Evolutionary conservation across 805 yeast species (phyloP), one percentile per base, ranked within the genome.

Genomic region (Clavispora santaluciae): DNA sequence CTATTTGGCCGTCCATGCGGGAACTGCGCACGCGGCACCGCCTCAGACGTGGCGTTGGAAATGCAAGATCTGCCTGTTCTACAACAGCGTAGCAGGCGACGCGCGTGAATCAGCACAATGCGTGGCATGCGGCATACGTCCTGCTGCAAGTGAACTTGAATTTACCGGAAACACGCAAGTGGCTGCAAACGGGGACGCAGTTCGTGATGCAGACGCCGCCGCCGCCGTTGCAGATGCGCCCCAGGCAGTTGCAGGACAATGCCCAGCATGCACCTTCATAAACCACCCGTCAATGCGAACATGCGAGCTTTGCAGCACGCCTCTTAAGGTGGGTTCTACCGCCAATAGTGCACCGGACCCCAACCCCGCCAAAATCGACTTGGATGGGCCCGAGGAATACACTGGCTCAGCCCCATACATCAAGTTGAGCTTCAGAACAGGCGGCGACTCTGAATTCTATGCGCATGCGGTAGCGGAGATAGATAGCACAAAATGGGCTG

Each of bases 261-360:
- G 83, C 44, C 71, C 74, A 0, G 63, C 59, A 36, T 86, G 95
- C 51, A 86, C 98, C 0, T 91, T 89, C 54, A 64, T 78, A 10
- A 93, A 91, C 57, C 96, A 90, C 59, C 85, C 89, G 0, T 78
- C 86, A 2, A 68, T 91, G 70, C 61, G 70, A 26, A 72, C 70
- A 46, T 91, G 99, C 61, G 99, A 91, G 60, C 74, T 93, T 56
- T 91, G 98, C 64, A 96, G 96, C 0, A 68, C 82, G 2, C 43
- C 47, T 8, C 42, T 48, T 18, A 42, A 43, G 21, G 36, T 36
- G 36, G 41, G 43, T 1, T 33, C 49, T 6, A 29, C 26, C 5
- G 34, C 39, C 5, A 12, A 16, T 29, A 16, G 57, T 82, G 20
- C 42, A 51, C 3, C 21, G 6, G 55, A 71, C 3, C 17, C 54